Evolutionary conservation across 1,284 basidiomycete genomes (phyloP).

Genomic region (Thelephora terrestris): DNA sequence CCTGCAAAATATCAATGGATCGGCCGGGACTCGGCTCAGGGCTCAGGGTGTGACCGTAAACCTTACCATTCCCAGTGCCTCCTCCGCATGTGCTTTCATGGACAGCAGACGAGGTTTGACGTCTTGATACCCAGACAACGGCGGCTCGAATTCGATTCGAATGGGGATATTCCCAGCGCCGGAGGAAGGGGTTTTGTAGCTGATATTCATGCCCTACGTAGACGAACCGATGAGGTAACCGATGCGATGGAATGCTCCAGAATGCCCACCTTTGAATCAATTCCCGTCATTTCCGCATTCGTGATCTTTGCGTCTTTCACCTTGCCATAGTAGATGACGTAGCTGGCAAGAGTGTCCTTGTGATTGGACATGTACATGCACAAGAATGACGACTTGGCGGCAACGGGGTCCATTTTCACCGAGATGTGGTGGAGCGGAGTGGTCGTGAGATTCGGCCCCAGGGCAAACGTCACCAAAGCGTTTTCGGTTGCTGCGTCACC

Average conservation of each 20-base stretch:
- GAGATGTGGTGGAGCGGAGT: conserved; percentile 21
- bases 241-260: neutral
- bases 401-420: conserved; percentile 43
- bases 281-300: conserved; percentile 54
- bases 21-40: neutral
- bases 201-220: conserved; percentile 55
- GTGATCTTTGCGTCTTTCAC: conserved; percentile 37
- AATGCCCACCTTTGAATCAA: conserved; percentile 45
- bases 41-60: neutral
- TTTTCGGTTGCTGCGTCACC: too few relatives aligned
- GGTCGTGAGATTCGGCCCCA: neutral
- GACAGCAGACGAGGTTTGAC: conserved; percentile 66
- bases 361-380: conserved; percentile 78
- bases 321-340: conserved; percentile 65
- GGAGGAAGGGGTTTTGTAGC: conserved; percentile 41
- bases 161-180: conserved; percentile 37
- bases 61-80: conserved; percentile 64
- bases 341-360: conserved; percentile 71
- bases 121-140: conserved; percentile 61
- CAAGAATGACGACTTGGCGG: conserved; percentile 63
- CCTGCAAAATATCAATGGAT: conserved; percentile 26
- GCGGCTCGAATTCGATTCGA: conserved; percentile 53
- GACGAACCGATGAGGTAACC: neutral
- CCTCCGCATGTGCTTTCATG: conserved; percentile 68
- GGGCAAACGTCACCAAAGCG: neutral